Percentiles rank a stretch among this genome's conserved stretches.
phyloP scores from a whole-genome alignment of 2,329 filamentous ascomycete genomes.

The Ophiosphaerella herpotricha region DNA sequence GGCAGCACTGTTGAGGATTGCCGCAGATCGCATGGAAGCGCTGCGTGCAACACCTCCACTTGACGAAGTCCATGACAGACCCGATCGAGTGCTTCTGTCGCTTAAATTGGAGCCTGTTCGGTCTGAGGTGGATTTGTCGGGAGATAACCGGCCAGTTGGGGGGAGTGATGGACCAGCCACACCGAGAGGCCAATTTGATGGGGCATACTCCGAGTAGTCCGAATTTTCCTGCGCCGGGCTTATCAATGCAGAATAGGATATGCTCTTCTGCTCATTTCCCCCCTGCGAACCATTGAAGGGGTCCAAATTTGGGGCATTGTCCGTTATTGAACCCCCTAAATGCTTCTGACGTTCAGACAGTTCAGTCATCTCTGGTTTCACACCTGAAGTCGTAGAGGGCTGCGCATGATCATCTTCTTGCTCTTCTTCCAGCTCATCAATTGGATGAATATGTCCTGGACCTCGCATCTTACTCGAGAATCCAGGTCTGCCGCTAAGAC shows the following conservation, averaged over 20 bases:
- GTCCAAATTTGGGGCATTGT: slow-evolving; percentile 42
- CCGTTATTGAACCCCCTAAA: slow-evolving; percentile 28
- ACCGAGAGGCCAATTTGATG: slow-evolving; percentile 20
- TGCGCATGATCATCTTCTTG: slow-evolving; percentile 21
- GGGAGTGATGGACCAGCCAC: slow-evolving; percentile 15
- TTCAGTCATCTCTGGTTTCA: slow-evolving; percentile 33
- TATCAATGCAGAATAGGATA: slow-evolving; percentile 22
- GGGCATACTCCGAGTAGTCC: background rate
- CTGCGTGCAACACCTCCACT: slow-evolving; percentile 50
- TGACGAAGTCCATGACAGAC: slow-evolving; percentile 49
- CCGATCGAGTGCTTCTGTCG: slow-evolving; percentile 54
- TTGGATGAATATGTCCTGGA: slow-evolving; percentile 64
- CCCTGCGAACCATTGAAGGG: slow-evolving; percentile 49
- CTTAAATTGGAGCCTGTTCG: slow-evolving; percentile 62
- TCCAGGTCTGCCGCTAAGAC: slow-evolving; percentile 41
- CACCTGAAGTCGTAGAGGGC: slow-evolving; percentile 19
- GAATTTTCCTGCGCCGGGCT: slow-evolving; percentile 26
- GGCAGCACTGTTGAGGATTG: slow-evolving; percentile 40
- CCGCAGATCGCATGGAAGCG: slow-evolving; percentile 51
- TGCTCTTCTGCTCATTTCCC: slow-evolving; percentile 27
- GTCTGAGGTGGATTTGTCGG: slow-evolving; percentile 53
- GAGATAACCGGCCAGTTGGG: slow-evolving; percentile 48
- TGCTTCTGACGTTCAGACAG: slow-evolving; percentile 25
- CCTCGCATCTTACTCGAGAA: slow-evolving; percentile 56
- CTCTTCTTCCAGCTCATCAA: slow-evolving; percentile 66